phyloP scores from a whole-genome alignment of 129 eudicot genomes.

The Daucus carota region DNA sequence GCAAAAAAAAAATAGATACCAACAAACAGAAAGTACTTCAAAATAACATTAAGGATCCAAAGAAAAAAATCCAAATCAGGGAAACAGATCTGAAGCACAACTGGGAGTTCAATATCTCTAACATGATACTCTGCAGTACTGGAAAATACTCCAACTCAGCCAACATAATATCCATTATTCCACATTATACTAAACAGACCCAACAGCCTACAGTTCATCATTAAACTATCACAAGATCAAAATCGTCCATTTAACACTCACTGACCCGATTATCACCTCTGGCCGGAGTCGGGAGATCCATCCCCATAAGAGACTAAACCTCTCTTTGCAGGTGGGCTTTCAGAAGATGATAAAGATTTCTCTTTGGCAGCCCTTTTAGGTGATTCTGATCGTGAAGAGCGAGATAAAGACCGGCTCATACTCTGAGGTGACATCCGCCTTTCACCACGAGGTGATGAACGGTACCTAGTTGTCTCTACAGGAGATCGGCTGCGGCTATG shows the following conservation, averaged over 20 bases:
- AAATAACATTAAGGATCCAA: background rate
- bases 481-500: conserved; percentile 82
- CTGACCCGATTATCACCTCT: conserved; percentile 21
- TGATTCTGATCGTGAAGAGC: conserved; percentile 46
- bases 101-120: background rate
- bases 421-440: conserved; percentile 56
- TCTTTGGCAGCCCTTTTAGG: conserved; percentile 37
- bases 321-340: conserved; percentile 60
- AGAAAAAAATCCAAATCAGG: background rate
- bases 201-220: background rate
- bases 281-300: conserved; percentile 82
- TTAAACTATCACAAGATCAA: background rate
- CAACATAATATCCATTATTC: conserved; percentile 10
- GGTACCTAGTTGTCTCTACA: conserved; percentile 51
- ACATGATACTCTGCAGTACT: background rate
- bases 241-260: background rate
- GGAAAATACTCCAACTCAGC: background rate
- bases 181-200: background rate
- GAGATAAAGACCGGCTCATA: conserved; percentile 50
- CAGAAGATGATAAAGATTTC: conserved; percentile 60
- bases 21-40: background rate
- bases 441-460: conserved; percentile 59
- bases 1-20: background rate
- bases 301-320: conserved; percentile 91
- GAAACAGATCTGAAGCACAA: background rate